A percentile compares a stretch with the other conserved stretches of the same genome.
phyloP scores from a whole-genome alignment of 768 basidiomycete species.

The Exsudoporus frostii region DNA sequence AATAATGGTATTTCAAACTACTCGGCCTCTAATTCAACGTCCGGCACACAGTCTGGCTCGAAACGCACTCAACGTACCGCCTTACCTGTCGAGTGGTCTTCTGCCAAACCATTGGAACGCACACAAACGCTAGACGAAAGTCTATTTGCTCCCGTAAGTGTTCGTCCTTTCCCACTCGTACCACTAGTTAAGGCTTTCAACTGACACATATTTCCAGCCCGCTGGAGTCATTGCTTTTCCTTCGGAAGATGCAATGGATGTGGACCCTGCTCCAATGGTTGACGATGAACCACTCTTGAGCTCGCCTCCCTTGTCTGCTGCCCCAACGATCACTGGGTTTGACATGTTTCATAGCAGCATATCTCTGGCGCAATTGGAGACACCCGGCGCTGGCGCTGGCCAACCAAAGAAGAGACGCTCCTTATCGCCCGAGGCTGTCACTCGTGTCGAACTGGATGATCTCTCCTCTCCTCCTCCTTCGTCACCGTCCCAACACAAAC shows the following conservation, averaged over 20 bases:
- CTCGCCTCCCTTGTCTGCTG: constrained; percentile 46
- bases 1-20: constrained; percentile 43
- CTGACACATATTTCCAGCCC: constrained; percentile 29
- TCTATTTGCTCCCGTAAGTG: constrained; percentile 29
- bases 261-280: constrained; percentile 55
- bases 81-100: constrained; percentile 61
- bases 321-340: constrained; percentile 52
- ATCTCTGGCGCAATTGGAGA: constrained; percentile 48
- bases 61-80: constrained; percentile 63
- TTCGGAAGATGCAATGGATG: constrained; percentile 73
- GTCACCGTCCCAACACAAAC: constrained; percentile 47
- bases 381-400: constrained; percentile 38
- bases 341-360: constrained; percentile 59
- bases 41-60: constrained; percentile 36
- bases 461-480: constrained; percentile 50
- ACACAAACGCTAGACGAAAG: constrained; percentile 25
- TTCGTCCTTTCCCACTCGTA: constrained; percentile 3
- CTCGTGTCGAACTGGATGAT: constrained; percentile 36
- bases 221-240: constrained; percentile 40
- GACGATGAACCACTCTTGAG: constrained; percentile 32
- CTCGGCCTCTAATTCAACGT: constrained; percentile 25
- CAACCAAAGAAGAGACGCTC: constrained; percentile 57
- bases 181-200: not conserved
- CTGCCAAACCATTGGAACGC: constrained; percentile 20
- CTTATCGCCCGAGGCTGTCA: constrained; percentile 49